Base-by-base conservation (phyloP, 805 yeast species). In the Candida odintsovae region DNA sequence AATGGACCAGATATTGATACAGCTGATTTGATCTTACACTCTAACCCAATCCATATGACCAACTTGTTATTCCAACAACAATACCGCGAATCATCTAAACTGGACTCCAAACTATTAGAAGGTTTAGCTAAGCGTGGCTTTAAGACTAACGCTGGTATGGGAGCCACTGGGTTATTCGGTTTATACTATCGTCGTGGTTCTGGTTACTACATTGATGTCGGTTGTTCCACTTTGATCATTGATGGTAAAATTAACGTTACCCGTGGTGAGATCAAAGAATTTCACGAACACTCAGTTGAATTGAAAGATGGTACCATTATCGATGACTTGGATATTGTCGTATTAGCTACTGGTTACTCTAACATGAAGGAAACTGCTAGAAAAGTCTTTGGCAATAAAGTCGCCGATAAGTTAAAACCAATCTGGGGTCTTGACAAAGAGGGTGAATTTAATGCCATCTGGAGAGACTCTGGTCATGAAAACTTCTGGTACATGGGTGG, bases 191-290 rank as follows among this genome's bases (percentile, higher is more conserved):
- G 73, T 43, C 62, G 70, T 53, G 73, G 73, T 33, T 75, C 76
- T 1, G 77, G 77, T 38, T 72, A 71, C 53, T 72, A 72, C 52
- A 69, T 68, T 46, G 75, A 72, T 51, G 75, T 70, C 39, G 77
- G 77, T 11, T 65, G 70, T 48, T 69, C 75, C 31, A 63, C 61
- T 36, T 54, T 67, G 48, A 69, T 72, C 47, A 58, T 62, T 36
- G 67, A 69, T 15, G 73, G 70, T n/a, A 67, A 68, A 48, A 66
- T 72, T 48, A 56, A 60, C 33, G 57, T 72, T 42, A 63, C 68
- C 55, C 62, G 65, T 41, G 70, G 72, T 8, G 54, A 55, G 18
- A 64, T 72, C 36, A 63, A 62, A 38, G 52, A 59, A 38, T 70
- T 72, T 55, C 57, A 62, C 13, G 71, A 66, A 48, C 55, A 58